Conservation (phyloP, 352 stramenopile genomes). For the Aphanomyces euteiches region DNA sequence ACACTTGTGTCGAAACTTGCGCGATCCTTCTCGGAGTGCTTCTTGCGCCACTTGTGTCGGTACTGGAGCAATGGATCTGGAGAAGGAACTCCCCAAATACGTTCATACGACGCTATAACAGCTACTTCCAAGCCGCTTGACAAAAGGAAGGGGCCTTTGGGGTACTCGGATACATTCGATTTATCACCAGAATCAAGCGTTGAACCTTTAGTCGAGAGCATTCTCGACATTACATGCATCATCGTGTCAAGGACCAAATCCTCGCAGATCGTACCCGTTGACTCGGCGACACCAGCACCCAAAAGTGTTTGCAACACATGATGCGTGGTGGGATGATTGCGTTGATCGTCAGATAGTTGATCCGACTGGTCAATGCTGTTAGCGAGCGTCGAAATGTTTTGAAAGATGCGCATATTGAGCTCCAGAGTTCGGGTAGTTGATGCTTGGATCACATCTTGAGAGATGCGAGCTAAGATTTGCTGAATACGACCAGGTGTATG, state of each 20-base stretch:
- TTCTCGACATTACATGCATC: constrained; percentile 71
- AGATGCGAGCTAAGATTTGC: constrained; percentile 57
- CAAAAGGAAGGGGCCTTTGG: constrained; percentile 68
- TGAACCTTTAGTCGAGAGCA: constrained; percentile 39
- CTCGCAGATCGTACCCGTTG: constrained; percentile 41
- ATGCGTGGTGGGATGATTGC: constrained; percentile 23
- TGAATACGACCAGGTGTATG: constrained; percentile 43
- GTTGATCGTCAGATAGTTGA: not conserved
- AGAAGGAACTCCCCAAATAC: constrained; percentile 76
- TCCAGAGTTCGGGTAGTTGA: constrained; percentile 46
- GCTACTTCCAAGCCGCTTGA: constrained; percentile 68
- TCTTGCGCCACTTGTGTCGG: constrained; percentile 78
- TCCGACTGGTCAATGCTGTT: constrained; percentile 45
- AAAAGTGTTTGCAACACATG: constrained; percentile 38
- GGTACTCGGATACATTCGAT: constrained; percentile 48
- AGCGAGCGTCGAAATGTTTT: constrained; percentile 53
- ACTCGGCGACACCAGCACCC: constrained; percentile 22
- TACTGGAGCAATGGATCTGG: constrained; percentile 72
- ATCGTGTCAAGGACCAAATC: constrained; percentile 72
- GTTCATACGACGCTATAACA: constrained; percentile 72
- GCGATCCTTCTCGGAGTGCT: constrained; percentile 39
- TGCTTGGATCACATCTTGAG: constrained; percentile 40
- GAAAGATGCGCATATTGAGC: constrained; percentile 46
- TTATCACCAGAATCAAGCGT: constrained; percentile 47
- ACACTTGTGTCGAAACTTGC: constrained; percentile 49